phyloP scores from a whole-genome alignment of 2,329 filamentous ascomycete species.

The Waltergamsia citrina region DNA sequence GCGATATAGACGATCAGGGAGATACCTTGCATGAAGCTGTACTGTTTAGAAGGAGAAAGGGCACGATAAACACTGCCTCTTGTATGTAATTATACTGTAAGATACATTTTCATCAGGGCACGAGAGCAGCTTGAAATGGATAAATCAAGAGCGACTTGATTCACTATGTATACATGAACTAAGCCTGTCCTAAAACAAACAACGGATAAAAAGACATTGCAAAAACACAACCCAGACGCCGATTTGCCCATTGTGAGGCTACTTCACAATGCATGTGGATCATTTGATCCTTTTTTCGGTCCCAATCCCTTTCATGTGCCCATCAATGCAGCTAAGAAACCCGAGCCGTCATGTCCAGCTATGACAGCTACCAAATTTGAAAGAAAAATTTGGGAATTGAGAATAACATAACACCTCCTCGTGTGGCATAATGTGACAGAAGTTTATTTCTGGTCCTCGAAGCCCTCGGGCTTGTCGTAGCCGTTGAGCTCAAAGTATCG shows the following conservation, averaged over 20 bases:
- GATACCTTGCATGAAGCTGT: neutral
- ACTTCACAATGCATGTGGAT: neutral
- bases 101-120: neutral
- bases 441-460: conserved; percentile 50
- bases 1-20: neutral
- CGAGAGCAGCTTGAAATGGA: too few species aligned
- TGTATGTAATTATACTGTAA: neutral
- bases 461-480: conserved; percentile 75
- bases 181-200: neutral
- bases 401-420: too few species aligned
- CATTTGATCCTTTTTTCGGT: neutral
- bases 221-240: conserved; percentile 5
- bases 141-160: conserved; percentile 1
- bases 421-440: conserved; percentile 3
- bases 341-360: neutral
- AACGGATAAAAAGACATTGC: neutral
- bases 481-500: conserved; percentile 79
- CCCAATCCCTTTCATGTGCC: neutral
- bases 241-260: neutral
- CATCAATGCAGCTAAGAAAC: neutral
- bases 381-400: too few species aligned
- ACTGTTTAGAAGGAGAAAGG: neutral
- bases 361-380: neutral
- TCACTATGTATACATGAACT: neutral
- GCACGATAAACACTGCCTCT: neutral